These are phyloP conservation scores for Coniochaeta sp. DNA, from an alignment of 2,329 filamentous ascomycete genomes.

Conservation along the genomic window DNA sequence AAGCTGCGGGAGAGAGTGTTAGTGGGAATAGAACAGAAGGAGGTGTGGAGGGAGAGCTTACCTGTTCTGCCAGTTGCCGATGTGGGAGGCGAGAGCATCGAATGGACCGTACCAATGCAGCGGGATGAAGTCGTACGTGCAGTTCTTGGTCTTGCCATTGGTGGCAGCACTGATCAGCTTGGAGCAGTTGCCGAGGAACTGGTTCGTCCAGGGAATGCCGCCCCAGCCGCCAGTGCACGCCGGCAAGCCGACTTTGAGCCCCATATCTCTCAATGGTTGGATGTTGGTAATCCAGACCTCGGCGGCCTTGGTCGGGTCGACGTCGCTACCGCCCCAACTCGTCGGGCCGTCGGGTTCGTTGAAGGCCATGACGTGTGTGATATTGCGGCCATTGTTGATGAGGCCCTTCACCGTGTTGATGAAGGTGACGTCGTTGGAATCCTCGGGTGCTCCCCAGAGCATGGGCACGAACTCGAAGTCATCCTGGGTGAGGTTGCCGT, in stretches of 20 bases:
- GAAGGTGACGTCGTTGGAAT: conserved; percentile 50
- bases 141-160: conserved; percentile 34
- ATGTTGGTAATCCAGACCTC: conserved; percentile 63
- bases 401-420: conserved; percentile 47
- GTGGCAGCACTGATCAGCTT: conserved; percentile 38
- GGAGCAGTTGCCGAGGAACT: conserved; percentile 59
- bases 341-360: conserved; percentile 65
- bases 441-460: conserved; percentile 55
- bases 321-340: conserved; percentile 51
- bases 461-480: conserved; percentile 70
- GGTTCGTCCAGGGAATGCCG: conserved; percentile 54
- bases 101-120: conserved; percentile 68
- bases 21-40: neutral
- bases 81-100: conserved; percentile 57
- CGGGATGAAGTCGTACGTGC: conserved; percentile 54
- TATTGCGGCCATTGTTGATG: conserved; percentile 44
- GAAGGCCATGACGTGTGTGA: conserved; percentile 64
- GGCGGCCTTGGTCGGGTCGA: conserved; percentile 54
- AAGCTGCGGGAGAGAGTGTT: conserved; percentile 31
- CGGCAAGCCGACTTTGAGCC: conserved; percentile 63
- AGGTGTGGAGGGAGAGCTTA: conserved; percentile 16
- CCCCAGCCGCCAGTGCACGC: conserved; percentile 36
- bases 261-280: conserved; percentile 55
- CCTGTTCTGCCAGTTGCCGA: conserved; percentile 50
- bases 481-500: conserved; percentile 37